Conservation (phyloP, 1,284 basidiomycete species). For the Ceratobasidium sp. region DNA sequence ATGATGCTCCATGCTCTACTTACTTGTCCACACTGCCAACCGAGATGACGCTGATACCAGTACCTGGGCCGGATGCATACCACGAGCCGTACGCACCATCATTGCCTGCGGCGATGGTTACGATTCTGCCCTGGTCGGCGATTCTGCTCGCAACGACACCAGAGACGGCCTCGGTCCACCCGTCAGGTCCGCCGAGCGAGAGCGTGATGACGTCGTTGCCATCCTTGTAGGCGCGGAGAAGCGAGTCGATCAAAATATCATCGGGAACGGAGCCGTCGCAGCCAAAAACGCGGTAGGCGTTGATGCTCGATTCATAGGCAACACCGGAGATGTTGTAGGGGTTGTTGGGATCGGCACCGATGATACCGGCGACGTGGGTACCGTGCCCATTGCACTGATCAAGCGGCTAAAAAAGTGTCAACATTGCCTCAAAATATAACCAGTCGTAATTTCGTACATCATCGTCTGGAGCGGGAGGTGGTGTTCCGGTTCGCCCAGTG, state of each 20-base stretch:
- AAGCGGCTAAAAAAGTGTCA: slow-evolving; percentile 39
- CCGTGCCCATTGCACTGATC: slow-evolving; percentile 51
- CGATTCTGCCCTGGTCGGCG: slow-evolving; percentile 47
- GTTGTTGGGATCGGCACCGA: slow-evolving; percentile 47
- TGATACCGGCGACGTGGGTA: slow-evolving; percentile 51
- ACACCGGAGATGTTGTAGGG: slow-evolving; percentile 44
- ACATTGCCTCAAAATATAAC: neutral
- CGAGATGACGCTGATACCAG: slow-evolving; percentile 37
- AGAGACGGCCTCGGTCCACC: slow-evolving; percentile 49
- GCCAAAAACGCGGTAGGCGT: slow-evolving; percentile 38
- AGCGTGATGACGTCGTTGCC: slow-evolving; percentile 54
- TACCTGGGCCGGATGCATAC: slow-evolving; percentile 39
- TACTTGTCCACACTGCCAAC: slow-evolving; percentile 42
- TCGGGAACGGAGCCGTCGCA: slow-evolving; percentile 25
- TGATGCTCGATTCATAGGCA: slow-evolving; percentile 23
- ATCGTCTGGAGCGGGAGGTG: neutral
- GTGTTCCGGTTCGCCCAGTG: neutral
- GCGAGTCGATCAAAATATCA: slow-evolving; percentile 38
- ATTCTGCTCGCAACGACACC: slow-evolving; percentile 48
- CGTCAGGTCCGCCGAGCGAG: slow-evolving; percentile 46
- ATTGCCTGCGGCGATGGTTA: slow-evolving; percentile 42
- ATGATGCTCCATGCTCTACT: neutral
- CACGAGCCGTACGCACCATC: slow-evolving; percentile 40
- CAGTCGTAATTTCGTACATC: slow-evolving; percentile 3
- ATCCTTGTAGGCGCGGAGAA: slow-evolving; percentile 45